phyloP scores from a whole-genome alignment of 164 flowering plant species.

The Magnolia sinica region DNA sequence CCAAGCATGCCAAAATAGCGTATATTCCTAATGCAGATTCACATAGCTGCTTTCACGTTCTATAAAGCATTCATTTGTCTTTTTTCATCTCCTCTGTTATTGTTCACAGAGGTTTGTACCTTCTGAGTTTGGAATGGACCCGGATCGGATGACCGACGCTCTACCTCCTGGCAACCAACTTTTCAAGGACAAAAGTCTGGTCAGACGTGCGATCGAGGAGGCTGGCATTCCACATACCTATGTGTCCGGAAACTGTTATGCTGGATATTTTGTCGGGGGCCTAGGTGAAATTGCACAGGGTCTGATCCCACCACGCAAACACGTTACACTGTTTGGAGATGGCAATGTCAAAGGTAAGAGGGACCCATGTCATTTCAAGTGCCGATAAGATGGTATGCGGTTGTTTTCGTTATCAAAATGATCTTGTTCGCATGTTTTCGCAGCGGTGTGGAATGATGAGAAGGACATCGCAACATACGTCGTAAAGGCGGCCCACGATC shows the following conservation, averaged over 20 bases:
- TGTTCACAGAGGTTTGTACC: slow-evolving; percentile 5
- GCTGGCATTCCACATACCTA: slow-evolving; percentile 12
- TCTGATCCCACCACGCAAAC: not conserved
- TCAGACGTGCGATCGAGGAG: slow-evolving; percentile 6
- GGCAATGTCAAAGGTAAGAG: slow-evolving; percentile 4
- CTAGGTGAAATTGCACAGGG: slow-evolving; percentile 2
- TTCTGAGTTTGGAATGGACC: slow-evolving; percentile 9
- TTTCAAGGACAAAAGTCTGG: slow-evolving; percentile 2
- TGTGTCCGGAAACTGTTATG: slow-evolving; percentile 7
- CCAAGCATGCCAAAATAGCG: too few species aligned
- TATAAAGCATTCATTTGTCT: not conserved
- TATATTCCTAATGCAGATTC: too few species aligned
- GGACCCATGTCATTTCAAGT: not conserved
- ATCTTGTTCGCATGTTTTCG: not conserved
- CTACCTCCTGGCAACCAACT: slow-evolving; percentile 1
- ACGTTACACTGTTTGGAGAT: slow-evolving; percentile 1
- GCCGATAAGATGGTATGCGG: not conserved
- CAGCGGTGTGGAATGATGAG: slow-evolving; percentile 9
- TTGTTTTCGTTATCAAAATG: not conserved
- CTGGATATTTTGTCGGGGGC: slow-evolving; percentile 4
- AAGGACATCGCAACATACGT: slow-evolving; percentile 7
- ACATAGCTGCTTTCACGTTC: too few species aligned
- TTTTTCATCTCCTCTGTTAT: not conserved
- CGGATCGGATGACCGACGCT: slow-evolving; percentile 4
- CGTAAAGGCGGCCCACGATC: slow-evolving; percentile 1